A percentile compares a stretch with the other conserved stretches of the same genome.
Evolutionary conservation across 371 early-diverging fungal genomes (phyloP).

Genomic region (Mortierella sp.): DNA sequence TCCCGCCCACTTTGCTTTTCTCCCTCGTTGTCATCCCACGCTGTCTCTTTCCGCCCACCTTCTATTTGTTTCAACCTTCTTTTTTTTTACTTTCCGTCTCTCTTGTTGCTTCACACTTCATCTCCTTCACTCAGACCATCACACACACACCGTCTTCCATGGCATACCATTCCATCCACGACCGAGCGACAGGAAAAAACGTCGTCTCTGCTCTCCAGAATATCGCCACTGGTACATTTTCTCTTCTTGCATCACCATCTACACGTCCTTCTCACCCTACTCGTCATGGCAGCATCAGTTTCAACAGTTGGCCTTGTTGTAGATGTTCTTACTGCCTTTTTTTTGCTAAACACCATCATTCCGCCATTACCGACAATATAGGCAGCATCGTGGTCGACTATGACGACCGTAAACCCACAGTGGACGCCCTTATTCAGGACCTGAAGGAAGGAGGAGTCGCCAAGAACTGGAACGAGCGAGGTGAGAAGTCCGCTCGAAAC

Average conservation of each 20-base stretch:
- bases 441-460: constrained; percentile 47
- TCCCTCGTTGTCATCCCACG: neutral
- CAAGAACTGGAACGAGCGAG: constrained; percentile 48
- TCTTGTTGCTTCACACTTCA: neutral
- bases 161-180: constrained; percentile 40
- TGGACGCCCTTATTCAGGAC: constrained; percentile 49
- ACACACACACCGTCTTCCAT: constrained; percentile 9
- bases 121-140: neutral
- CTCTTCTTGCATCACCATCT: neutral
- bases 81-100: neutral
- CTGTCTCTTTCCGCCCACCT: neutral
- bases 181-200: constrained; percentile 30
- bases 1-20: neutral
- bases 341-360: neutral
- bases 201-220: constrained; percentile 29
- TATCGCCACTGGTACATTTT: constrained; percentile 38
- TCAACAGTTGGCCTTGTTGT: too few relatives aligned
- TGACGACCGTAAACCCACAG: constrained; percentile 28
- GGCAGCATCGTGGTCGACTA: constrained; percentile 40
- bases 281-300: neutral
- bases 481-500: constrained; percentile 3
- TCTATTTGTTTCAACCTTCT: constrained; percentile 3
- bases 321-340: neutral
- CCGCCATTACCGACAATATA: neutral
- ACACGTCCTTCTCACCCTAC: neutral